Evolutionary conservation across 257 asterid species (phyloP).

Genomic region (Marsdenia floribunda): DNA sequence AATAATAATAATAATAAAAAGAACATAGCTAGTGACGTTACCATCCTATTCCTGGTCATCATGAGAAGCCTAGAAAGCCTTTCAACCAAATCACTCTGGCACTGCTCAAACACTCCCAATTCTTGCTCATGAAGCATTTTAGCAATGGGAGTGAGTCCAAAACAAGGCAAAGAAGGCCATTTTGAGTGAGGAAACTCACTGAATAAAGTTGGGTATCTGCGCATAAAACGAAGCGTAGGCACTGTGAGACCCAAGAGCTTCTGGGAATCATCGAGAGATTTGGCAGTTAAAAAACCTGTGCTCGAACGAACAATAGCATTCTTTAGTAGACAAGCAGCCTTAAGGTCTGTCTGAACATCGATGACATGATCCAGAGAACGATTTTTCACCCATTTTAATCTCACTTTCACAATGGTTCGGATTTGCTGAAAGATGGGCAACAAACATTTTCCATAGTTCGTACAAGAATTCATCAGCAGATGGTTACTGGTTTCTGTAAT

Average conservation of each 20-base stretch:
- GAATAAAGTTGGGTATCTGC: conserved; percentile 82
- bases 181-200: conserved; percentile 89
- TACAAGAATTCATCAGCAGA: neutral
- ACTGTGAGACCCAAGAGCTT: conserved; percentile 74
- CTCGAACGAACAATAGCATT: conserved; percentile 70
- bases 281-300: conserved; percentile 56
- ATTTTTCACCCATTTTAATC: conserved; percentile 91
- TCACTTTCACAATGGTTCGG: conserved; percentile 60
- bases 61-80: conserved; percentile 68
- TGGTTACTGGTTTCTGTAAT: too few relatives aligned
- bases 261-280: conserved; percentile 59
- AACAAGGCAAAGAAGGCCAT: conserved; percentile 73
- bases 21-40: conserved; percentile 11
- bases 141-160: conserved; percentile 58
- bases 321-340: conserved; percentile 77
- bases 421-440: conserved; percentile 23
- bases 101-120: conserved; percentile 37
- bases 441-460: neutral
- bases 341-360: conserved; percentile 70
- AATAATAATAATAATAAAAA: neutral
- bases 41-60: conserved; percentile 70
- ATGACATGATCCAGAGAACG: conserved; percentile 77
- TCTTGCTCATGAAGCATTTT: conserved; percentile 58
- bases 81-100: conserved; percentile 50
- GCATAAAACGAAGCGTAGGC: conserved; percentile 72